phyloP scores from a whole-genome alignment of 2,329 filamentous ascomycete genomes.

The Blumeria graminis region DNA sequence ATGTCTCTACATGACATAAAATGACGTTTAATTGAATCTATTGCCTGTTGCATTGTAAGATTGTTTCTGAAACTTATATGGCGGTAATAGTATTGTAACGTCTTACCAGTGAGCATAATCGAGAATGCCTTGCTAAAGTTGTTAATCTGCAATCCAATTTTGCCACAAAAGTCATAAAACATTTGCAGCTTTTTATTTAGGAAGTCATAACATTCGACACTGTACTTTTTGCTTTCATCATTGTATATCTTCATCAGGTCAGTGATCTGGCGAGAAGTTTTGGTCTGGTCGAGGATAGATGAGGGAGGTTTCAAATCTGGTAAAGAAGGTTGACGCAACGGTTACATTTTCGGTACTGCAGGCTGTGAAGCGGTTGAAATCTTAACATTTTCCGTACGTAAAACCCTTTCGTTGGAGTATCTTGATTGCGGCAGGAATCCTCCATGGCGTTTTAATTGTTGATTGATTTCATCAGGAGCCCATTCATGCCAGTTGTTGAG shows the following conservation, averaged over 20 bases:
- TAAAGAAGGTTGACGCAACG: too few species aligned
- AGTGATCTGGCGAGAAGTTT: conserved; percentile 14
- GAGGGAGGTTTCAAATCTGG: too few species aligned
- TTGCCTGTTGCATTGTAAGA: neutral
- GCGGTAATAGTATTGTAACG: neutral
- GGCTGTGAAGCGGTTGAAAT: too few species aligned
- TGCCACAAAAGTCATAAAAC: neutral
- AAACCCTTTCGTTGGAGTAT: too few species aligned
- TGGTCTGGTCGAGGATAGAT: neutral
- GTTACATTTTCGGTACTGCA: too few species aligned
- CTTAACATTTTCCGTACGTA: too few species aligned
- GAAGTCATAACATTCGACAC: neutral
- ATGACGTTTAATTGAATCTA: neutral
- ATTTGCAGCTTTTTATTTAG: neutral
- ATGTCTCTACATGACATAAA: too few species aligned
- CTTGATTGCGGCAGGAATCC: too few species aligned
- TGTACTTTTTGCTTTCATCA: neutral
- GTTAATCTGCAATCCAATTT: neutral
- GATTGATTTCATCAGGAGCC: too few species aligned
- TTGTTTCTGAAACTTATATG: neutral
- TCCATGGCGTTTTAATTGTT: too few species aligned
- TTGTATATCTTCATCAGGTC: neutral
- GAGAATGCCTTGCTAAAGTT: neutral
- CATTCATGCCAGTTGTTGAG: too few species aligned
- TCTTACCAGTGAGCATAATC: neutral